These are phyloP conservation scores for Carallia pectinifolia DNA, from an alignment of 345 rosid genomes.

Conservation along the genomic window DNA sequence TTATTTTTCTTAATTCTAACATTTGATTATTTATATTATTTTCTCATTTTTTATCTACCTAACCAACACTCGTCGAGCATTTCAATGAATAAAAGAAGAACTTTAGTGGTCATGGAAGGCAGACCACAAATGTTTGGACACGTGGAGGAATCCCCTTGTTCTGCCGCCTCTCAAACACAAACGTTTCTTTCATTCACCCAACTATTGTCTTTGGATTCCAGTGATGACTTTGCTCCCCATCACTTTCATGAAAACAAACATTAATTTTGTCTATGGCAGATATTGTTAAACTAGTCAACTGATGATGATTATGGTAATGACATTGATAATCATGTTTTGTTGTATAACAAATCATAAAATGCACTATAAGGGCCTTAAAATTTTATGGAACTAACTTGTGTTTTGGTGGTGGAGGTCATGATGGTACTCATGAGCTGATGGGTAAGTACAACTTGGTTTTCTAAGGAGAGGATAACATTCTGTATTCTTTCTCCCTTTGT, in stretches of 20 bases:
- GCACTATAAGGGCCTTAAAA: neutral
- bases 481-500: conserved; percentile 18
- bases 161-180: conserved; percentile 4
- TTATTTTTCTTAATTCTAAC: too few species aligned
- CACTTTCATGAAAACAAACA: neutral
- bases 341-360: conserved; percentile 22
- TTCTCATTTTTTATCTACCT: too few species aligned
- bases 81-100: too few species aligned
- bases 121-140: conserved; percentile 22
- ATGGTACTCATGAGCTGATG: conserved; percentile 15
- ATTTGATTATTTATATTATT: too few species aligned
- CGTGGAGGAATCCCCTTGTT: conserved; percentile 11
- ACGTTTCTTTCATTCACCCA: conserved; percentile 25
- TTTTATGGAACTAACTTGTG: conserved; percentile 7
- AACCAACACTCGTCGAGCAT: too few species aligned
- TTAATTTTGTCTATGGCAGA: neutral
- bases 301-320: conserved; percentile 17
- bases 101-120: conserved; percentile 20
- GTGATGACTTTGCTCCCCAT: conserved; percentile 9
- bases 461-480: conserved; percentile 34
- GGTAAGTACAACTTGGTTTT: conserved; percentile 42
- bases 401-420: conserved; percentile 38
- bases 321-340: conserved; percentile 21
- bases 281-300: conserved; percentile 26
- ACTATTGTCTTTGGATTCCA: conserved; percentile 23